Evolutionary conservation across 2,329 filamentous ascomycete genomes (phyloP).

Genomic region (Cordyceps tenuipes): DNA sequence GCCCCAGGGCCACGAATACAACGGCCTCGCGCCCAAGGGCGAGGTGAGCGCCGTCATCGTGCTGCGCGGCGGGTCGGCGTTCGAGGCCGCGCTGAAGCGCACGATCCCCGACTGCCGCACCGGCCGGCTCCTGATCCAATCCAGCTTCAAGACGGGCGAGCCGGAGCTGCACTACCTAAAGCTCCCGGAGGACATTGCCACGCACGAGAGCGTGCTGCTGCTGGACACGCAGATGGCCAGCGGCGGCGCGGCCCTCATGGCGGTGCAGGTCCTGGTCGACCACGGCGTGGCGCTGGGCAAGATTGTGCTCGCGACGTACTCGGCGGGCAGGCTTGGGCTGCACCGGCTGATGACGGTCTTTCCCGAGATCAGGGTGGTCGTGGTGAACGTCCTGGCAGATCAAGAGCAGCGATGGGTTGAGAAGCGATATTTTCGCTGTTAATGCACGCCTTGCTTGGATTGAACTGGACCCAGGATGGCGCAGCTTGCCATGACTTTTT

Average conservation of each 20-base stretch:
- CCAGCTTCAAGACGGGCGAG: conserved; percentile 74
- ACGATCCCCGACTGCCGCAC: conserved; percentile 90
- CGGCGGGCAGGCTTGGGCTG: conserved; percentile 74
- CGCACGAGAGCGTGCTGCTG: conserved; percentile 74
- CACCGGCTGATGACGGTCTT: conserved; percentile 84
- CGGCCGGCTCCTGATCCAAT: conserved; percentile 84
- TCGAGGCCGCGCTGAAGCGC: conserved; percentile 80
- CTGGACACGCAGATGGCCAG: conserved; percentile 93
- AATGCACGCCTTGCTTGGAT: conserved; percentile 8
- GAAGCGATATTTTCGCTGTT: conserved; percentile 84
- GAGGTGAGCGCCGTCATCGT: conserved; percentile 80
- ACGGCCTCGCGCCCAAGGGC: conserved; percentile 62
- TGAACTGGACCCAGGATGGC: neutral
- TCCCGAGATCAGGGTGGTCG: conserved; percentile 76
- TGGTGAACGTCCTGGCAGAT: conserved; percentile 73
- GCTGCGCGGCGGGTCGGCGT: conserved; percentile 77
- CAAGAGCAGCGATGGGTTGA: conserved; percentile 86
- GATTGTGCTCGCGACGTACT: conserved; percentile 90
- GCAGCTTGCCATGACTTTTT: neutral
- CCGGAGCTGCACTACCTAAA: conserved; percentile 88
- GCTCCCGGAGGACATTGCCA: conserved; percentile 62
- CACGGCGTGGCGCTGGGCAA: conserved; percentile 77
- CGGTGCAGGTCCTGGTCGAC: conserved; percentile 89
- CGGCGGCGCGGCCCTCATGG: conserved; percentile 81
- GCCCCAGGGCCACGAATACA: conserved; percentile 60